These are phyloP conservation scores for Solanum bukasovii DNA, from an alignment of 257 asterid genomes.

Conservation along the genomic window DNA sequence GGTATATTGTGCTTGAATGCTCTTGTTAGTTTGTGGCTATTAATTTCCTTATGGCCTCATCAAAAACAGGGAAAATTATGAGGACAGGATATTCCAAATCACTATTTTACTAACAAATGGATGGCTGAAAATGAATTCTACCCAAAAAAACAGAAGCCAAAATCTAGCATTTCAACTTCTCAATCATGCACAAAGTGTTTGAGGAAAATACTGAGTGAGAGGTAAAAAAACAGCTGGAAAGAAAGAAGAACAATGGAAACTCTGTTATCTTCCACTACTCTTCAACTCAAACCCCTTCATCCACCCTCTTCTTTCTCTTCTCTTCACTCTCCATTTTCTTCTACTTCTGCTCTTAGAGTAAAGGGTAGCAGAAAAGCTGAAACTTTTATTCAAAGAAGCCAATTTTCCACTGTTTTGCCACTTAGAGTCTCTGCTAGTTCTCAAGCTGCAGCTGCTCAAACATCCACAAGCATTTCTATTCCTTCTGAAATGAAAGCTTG, in stretches of 20 bases:
- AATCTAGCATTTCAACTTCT: background rate
- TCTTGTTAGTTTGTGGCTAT: background rate
- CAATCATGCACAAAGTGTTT: background rate
- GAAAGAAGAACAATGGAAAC: constrained; percentile 38
- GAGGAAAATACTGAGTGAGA: background rate
- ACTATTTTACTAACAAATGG: background rate
- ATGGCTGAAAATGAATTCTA: background rate
- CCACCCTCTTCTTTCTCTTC: background rate
- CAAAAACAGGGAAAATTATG: background rate
- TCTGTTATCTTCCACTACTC: constrained; percentile 47
- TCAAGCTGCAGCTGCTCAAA: constrained; percentile 39
- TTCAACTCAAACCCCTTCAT: constrained; percentile 27
- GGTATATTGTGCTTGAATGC: background rate
- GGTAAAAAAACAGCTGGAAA: background rate
- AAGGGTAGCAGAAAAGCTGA: constrained; percentile 3
- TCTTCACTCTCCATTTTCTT: constrained; percentile 2
- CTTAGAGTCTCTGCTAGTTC: constrained; percentile 41
- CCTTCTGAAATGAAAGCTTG: constrained; percentile 83
- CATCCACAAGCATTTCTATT: constrained; percentile 27
- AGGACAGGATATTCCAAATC: background rate
- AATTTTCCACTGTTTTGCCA: background rate
- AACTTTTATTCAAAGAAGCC: background rate
- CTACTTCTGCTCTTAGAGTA: background rate
- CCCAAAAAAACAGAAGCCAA: background rate
- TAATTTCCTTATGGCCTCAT: background rate